These are phyloP conservation scores for Microbotryum violaceum DNA, from an alignment of 1,284 basidiomycete genomes.

Conservation along the genomic window DNA sequence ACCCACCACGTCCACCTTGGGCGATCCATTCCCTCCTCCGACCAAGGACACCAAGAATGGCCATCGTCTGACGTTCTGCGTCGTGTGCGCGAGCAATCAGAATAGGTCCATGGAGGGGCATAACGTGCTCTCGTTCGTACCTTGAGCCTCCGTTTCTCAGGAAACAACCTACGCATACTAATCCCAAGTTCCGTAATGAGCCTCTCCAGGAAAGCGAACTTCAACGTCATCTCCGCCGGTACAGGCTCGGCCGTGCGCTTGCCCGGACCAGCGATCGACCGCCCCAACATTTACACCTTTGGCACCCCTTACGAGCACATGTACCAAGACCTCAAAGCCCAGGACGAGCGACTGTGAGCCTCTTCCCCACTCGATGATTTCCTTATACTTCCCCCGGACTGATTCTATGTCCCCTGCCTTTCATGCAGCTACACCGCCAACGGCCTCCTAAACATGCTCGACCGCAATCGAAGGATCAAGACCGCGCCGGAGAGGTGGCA, in stretches of 20 bases:
- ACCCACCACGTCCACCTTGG: too few relatives aligned
- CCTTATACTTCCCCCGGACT: background rate
- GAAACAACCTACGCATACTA: too few relatives aligned
- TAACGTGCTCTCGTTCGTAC: constrained; percentile 70
- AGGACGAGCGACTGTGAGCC: constrained; percentile 76
- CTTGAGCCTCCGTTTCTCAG: background rate
- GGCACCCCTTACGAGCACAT: constrained; percentile 98
- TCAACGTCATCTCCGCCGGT: constrained; percentile 85
- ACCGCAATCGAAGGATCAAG: constrained; percentile 89
- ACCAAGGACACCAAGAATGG: too few relatives aligned
- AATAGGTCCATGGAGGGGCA: constrained; percentile 99
- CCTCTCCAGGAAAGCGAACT: constrained; percentile 59
- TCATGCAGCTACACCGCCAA: constrained; percentile 76
- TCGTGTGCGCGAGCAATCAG: constrained; percentile 97
- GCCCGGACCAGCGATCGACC: constrained; percentile 92
- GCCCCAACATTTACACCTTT: constrained; percentile 94
- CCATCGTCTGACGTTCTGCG: constrained; percentile 65
- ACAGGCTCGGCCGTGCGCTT: constrained; percentile 95
- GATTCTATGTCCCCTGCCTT: too few relatives aligned
- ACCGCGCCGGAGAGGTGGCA: constrained; percentile 94
- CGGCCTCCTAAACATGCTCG: constrained; percentile 93
- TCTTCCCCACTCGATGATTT: background rate
- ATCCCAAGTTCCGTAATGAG: too few relatives aligned
- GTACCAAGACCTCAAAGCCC: constrained; percentile 79
- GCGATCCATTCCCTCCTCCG: too few relatives aligned